A percentile compares a stretch with the other conserved stretches of the same genome.
phyloP scores from a whole-genome alignment of 2,329 filamentous ascomycete genomes.

The Claviceps arundinis region DNA sequence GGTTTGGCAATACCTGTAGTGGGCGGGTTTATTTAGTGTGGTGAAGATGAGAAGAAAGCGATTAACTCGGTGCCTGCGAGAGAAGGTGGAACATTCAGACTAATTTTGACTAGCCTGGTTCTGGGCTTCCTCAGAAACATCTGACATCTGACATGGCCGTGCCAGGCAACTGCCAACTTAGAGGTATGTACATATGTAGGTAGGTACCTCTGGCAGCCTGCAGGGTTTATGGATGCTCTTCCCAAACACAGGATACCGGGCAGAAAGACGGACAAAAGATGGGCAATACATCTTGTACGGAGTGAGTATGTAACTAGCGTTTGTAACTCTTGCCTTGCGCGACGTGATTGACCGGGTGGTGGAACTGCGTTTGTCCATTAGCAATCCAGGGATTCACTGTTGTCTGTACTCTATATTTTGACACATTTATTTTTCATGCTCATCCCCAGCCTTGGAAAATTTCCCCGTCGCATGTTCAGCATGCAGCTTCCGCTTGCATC shows the following conservation, averaged over 20 bases:
- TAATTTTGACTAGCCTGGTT: neutral
- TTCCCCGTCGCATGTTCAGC: neutral
- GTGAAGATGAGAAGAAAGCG: neutral
- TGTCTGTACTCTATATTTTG: neutral
- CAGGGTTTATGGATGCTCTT: neutral
- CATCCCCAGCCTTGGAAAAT: neutral
- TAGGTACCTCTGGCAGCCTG: neutral
- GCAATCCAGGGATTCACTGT: neutral
- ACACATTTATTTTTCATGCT: neutral
- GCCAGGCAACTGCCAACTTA: too few species aligned
- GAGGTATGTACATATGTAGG: too few species aligned
- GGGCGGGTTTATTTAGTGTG: neutral
- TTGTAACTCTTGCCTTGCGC: neutral
- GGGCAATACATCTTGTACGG: neutral
- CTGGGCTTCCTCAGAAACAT: neutral
- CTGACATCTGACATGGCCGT: neutral
- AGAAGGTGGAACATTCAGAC: neutral
- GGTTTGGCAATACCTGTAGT: neutral
- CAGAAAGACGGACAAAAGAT: neutral
- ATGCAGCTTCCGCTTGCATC: slow-evolving; percentile 1
- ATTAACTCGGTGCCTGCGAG: neutral
- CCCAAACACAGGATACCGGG: neutral
- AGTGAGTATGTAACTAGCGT: neutral
- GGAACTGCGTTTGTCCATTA: neutral
- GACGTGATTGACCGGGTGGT: neutral